Percentiles rank a stretch among this genome's conserved stretches.
phyloP scores from a whole-genome alignment of 129 eudicot genomes.

The Pseudognaphalium luteoalbum region DNA sequence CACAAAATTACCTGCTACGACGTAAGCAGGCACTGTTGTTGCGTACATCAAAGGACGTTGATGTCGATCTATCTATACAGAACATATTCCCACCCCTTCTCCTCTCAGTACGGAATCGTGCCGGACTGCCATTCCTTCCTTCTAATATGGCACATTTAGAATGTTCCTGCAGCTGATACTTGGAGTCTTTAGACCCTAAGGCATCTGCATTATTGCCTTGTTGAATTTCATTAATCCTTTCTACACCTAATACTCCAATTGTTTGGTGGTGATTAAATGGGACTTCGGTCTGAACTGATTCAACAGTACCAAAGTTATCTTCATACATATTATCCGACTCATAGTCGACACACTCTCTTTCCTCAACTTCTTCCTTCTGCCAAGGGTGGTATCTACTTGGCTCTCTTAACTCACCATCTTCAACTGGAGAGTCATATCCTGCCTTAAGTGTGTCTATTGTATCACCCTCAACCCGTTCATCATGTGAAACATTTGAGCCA shows the following conservation, averaged over 20 bases:
- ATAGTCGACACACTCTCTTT: slow-evolving; percentile 69
- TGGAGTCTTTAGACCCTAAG: slow-evolving; percentile 8
- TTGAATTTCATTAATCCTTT: slow-evolving; percentile 28
- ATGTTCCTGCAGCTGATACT: slow-evolving; percentile 29
- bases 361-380: slow-evolving; percentile 55
- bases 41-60: slow-evolving; percentile 27
- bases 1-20: slow-evolving; percentile 28
- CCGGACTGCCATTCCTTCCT: slow-evolving; percentile 28
- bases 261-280: slow-evolving; percentile 9
- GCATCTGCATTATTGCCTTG: slow-evolving; percentile 21
- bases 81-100: slow-evolving; percentile 39
- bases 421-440: slow-evolving; percentile 41
- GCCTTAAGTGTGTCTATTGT: slow-evolving; percentile 29
- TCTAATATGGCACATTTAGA: slow-evolving; percentile 20
- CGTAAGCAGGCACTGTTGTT: slow-evolving; percentile 18
- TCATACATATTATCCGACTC: slow-evolving; percentile 65
- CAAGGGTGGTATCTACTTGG: slow-evolving; percentile 23
- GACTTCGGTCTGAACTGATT: slow-evolving; percentile 25
- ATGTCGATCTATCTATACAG: slow-evolving; percentile 36
- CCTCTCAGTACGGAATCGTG: slow-evolving; percentile 18
- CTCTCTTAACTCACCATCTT: slow-evolving; percentile 42
- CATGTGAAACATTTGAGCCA: slow-evolving; percentile 36
- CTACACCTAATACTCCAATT: slow-evolving; percentile 21
- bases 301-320: slow-evolving; percentile 56
- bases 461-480: slow-evolving; percentile 23